Evolutionary conservation across 202 grass and related monocot genomes (phyloP).

Genomic region (Tripidium arundinaceum): DNA sequence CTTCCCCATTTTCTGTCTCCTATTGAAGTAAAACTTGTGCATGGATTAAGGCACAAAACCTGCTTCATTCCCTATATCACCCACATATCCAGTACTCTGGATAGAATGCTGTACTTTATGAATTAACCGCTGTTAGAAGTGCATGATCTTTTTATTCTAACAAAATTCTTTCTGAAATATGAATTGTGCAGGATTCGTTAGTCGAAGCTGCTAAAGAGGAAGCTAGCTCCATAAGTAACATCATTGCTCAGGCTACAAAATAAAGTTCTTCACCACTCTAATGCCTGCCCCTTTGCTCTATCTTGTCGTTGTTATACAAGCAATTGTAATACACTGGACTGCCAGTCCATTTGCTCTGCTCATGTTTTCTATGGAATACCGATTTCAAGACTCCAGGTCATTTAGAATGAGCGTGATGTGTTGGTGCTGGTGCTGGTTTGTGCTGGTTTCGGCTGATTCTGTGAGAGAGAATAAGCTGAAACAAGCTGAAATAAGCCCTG

Average conservation of each 20-base stretch:
- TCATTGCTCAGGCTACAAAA: constrained; percentile 80
- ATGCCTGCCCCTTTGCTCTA: neutral
- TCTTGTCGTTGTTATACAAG: neutral
- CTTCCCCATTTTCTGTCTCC: neutral
- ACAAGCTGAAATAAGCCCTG: no score
- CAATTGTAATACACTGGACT: constrained; percentile 10
- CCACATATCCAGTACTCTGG: neutral
- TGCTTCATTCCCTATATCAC: neutral
- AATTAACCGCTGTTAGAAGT: constrained; percentile 12
- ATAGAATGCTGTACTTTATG: neutral
- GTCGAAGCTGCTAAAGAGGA: constrained; percentile 90
- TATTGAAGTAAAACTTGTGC: neutral
- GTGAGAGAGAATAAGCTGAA: no score
- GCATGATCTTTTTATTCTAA: neutral
- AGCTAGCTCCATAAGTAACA: constrained; percentile 80
- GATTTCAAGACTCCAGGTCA: neutral
- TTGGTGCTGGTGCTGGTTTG: no score
- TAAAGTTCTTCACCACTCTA: constrained; percentile 8
- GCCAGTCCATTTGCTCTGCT: neutral
- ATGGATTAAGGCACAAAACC: neutral
- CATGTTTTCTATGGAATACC: neutral
- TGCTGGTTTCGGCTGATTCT: no score
- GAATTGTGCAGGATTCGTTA: constrained; percentile 52
- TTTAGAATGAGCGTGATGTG: constrained; percentile 1
- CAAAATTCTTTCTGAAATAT: neutral